Base-by-base conservation (phyloP, 1,284 basidiomycete species). In the Exsudoporus floridanus region DNA sequence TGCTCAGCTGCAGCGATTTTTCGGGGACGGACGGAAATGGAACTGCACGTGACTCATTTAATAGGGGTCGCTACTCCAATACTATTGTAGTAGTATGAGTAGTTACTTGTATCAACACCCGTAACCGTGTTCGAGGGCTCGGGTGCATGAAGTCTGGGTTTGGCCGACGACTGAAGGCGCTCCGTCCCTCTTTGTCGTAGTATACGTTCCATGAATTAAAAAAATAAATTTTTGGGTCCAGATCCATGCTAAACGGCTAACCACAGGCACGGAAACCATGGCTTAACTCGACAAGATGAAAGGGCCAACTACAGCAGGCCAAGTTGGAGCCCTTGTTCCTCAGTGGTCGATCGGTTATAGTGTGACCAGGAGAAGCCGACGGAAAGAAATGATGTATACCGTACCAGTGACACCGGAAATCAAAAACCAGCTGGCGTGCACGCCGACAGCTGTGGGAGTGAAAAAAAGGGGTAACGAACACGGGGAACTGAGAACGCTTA, bases 381-480 rank as follows among this genome's bases (percentile, higher is more conserved):
- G 37, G 40, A 8, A 34, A 18, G 16, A 31, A 42, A 46, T 49
- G 42, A 44, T 51, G 18, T 23, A 18, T 37, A 36, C 44, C 25
- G 3, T n/a, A n/a, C 30, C 21, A n/a, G n/a, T 34, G 42, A 38
- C 31, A 42, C 46, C 41, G 18, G 48, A 47, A 40, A 47, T 35
- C 21, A 47, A 46, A 43, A 30, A 12, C 31, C 43, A 41, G 13
- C 27, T 44, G 31, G 50, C 16, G 12, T 25, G 13, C 21, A 46
- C 14, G 18, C 43, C 33, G 18, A 60, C 58, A 61, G 16, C 50
- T 55, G 63, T 63, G 59, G 56, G 61, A 60, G 63, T 21, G 49
- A 37, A 16, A 7, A 23, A 53, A 53, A 39, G 33, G 33, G 48
- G 9, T 21, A 38, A 44, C 21, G 36, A 43, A 31, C 39, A 51